Evolutionary conservation across 2,329 filamentous ascomycete species (phyloP), one percentile per base, ranked within the genome.

Genomic region (Epichloe uncinata): DNA sequence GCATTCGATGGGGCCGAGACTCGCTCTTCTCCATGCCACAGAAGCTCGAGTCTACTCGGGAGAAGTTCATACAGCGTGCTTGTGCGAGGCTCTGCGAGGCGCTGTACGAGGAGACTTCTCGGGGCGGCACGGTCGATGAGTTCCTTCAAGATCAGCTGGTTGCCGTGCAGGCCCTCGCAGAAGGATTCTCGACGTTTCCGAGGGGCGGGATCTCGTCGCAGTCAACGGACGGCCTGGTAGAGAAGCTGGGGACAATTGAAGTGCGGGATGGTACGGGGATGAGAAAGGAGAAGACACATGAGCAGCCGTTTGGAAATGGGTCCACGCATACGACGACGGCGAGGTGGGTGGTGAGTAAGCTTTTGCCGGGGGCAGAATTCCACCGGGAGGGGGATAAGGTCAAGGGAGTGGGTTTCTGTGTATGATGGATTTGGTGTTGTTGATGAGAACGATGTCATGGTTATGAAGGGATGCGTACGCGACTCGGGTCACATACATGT

Each of bases 71-170:
- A n/a, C 60, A 60, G 18, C 65, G 70, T 44, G 63, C 78, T 8
- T 69, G 74, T 5, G 60, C 63, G 26, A 67, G 64, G n/a, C 61
- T 81, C 3, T 70, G 71, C 41, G 63, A 61, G 44, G 66, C 69
- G 3, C 63, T 81, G 18, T 65, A 66, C 49, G 60, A 65, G 2
- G 75, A 79, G 55, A 62, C 75, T 1, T 58, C 59, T 7, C 56
- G 64, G 1, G 65, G 69, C 2, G 71, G 75, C 0, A 66, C 71
- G 2, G 73, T 78, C 6, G 79, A 83, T 54, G 68, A 75, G 55
- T 71, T 74, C 57, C 66, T 82, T 13, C 77, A 82, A 61, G 80
- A 82, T 60, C 79, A 83, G 60, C 57, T 83, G 22, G 65, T 82
- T 3, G 66, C 78, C 16, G 80, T 81, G 56, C 79, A 83, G 60